Conservation (phyloP, 2,329 filamentous ascomycete genomes). For the Cladophialophora exuberans region DNA sequence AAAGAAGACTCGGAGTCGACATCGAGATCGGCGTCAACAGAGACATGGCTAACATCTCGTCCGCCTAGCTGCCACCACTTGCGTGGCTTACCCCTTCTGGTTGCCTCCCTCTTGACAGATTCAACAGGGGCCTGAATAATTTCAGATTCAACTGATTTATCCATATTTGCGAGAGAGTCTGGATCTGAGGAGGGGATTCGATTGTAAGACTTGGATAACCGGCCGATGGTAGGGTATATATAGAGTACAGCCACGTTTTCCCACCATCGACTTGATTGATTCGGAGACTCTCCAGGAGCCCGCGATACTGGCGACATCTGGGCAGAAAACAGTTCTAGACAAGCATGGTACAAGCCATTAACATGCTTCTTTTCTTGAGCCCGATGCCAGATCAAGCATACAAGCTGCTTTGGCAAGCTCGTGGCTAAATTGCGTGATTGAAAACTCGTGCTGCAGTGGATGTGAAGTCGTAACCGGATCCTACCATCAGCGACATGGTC, state of each 20-base stretch:
- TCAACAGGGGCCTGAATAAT: neutral
- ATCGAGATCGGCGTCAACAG: slow-evolving; percentile 23
- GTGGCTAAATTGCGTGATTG: slow-evolving; percentile 13
- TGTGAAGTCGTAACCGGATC: neutral
- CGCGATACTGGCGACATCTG: neutral
- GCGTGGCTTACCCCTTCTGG: slow-evolving; percentile 3
- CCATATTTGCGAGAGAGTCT: slow-evolving; percentile 5
- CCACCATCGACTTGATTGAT: slow-evolving; percentile 3
- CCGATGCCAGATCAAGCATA: slow-evolving; percentile 7
- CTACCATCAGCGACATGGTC: neutral
- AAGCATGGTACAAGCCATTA: neutral
- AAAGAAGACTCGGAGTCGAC: slow-evolving; percentile 22
- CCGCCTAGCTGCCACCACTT: slow-evolving; percentile 29
- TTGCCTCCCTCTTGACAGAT: neutral
- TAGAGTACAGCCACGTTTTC: neutral
- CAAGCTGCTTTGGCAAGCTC: neutral
- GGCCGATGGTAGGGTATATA: slow-evolving; percentile 3
- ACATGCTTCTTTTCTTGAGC: neutral
- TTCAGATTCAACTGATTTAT: slow-evolving; percentile 4
- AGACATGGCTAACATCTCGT: slow-evolving; percentile 25
- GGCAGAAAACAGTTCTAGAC: slow-evolving; percentile 1
- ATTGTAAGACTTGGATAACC: neutral
- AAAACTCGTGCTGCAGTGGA: neutral
- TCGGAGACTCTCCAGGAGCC: neutral
- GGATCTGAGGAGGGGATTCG: neutral